Evolutionary conservation across 1,284 basidiomycete genomes (phyloP), one percentile per base, ranked within the genome.

Genomic region (Boletus calvinii): DNA sequence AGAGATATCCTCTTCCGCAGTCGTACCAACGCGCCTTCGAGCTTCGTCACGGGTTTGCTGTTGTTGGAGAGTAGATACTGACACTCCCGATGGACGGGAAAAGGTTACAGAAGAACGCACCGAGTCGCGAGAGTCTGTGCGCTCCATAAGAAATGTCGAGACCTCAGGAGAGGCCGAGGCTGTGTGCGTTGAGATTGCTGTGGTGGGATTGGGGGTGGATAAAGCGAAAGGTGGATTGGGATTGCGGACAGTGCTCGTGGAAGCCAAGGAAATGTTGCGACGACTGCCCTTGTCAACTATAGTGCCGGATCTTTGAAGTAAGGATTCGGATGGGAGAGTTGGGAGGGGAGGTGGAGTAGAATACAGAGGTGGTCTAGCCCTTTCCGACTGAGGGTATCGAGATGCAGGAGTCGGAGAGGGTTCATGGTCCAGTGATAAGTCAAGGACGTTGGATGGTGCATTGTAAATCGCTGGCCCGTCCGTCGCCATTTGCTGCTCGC

Each of bases 341-440:
- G 84, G 77, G 1, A 87, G 72, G 0, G 85, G 81, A 31, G 80
- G 77, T 0, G 85, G 79, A 4, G 84, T 78, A 4, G 76, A 59
- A 24, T 85, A 62, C 6, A 77, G 66, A 1, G 80, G 64, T 1
- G 72, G 64, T 44, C 72, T 73, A 22, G 69, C 65, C 29, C 74
- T 72, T 20, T 75, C 74, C 3, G 63, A 56, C 15, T 57, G 60
- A 29, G 64, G 52, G 47, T 68, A 68, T 37, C 83, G 73, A 8
- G 81, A 71, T 4, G 71, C 72, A 34, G 84, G 85, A 0, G 84
- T 85, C 0, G 86, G 85, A 2, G 85, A 86, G 0, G 85, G 84
- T 13, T 87, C 85, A 54, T 81, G 76, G 71, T 77, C 60, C 72
- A 75, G 46, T 70, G 79, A 46, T 73, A 79, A 59, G 75, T 76